Base-by-base conservation (phyloP, 2,329 filamentous ascomycete genomes). In the Bipolaris gigantea region DNA sequence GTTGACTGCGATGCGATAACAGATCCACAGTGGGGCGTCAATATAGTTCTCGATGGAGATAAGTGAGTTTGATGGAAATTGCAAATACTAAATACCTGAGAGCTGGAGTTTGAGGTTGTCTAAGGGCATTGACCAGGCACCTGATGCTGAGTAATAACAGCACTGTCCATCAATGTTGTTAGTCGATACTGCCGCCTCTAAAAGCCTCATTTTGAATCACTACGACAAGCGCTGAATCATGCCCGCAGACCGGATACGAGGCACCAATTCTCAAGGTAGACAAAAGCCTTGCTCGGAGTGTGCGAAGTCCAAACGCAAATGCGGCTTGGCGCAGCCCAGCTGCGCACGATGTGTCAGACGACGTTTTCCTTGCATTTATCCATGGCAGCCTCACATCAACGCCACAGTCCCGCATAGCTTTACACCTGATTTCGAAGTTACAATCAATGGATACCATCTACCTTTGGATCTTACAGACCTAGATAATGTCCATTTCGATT, bases 241-340 rank as follows among this genome's bases (percentile, higher is more conserved):
- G 67, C 79, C 78, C 32, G 80, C 76, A 40, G 77, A 63, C 10
- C 57, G 62, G 18, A 44, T 43, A 15, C 61, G 63, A 15, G 50
- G 53, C 10, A 15, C 30, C 11, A 72, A 71, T 19, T 4, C 57
- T 10, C 65, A 72, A 41, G 64, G 68, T 5, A 50, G 71, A 21
- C 80, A 82, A 42, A 85, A 84, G 69, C 82, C 84, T 3, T 86
- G 83, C 62, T 73, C 77, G 3, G 78, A 79, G 23, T 86, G 84
- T 71, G 83, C 79, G 43, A 80, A 78, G 61, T 78, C 83, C 21
- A 86, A 85, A 67, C 77, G 83, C 13, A 80, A 80, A 43, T 86
- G 84, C 65, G 80, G 83, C 59, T 77, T 81, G 34, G 76, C 75
- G 16, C 64, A 77, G 13, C 83, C 83, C 2, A 64, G 75, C 11